Evolutionary conservation across 1,284 basidiomycete genomes (phyloP), one percentile per base, ranked within the genome.

Genomic region (Leccinum subfulvum): DNA sequence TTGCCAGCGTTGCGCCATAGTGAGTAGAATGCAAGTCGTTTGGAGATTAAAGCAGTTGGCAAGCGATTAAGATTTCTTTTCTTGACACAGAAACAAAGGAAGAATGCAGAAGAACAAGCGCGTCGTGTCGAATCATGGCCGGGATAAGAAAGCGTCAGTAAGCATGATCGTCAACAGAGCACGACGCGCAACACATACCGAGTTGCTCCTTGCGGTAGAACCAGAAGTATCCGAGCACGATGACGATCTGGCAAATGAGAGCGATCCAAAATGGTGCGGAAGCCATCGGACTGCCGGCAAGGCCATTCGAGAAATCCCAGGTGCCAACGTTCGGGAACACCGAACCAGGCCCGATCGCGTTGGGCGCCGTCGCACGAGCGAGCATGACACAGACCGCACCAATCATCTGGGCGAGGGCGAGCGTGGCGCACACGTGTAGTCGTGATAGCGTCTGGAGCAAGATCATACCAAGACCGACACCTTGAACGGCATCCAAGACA

Each of bases 381-480:
- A 92, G 77, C 88, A 94, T 94, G 54, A 94, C 91, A 76, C 91
- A 91, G 23, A 92, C 76, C 9, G 90, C 86, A 62, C 90, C 91
- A 65, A 93, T 88, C 67, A 93, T 82, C 69, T 96, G 94, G 3
- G 94, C 87, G 65, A 94, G 89, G 11, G 91, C 93, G 49, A 97
- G 83, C 8, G 94, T 96, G 5, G 92, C 94, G 69, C 94, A 95
- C 39, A 97, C 94, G 71, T 97, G 94, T 23, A 96, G 81, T 68
- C 94, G 90, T 18, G 94, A 96, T 14, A 97, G 79, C 9, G 94
- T 96, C 84, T 95, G 93, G n/a, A 97, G 87, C 16, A 97, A 82
- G 73, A 97, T 96, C 91, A 96, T 92, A 68, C 94, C 94, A 60
- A 97, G 80, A 44, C 94, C 94, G 52, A 96, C 94, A 77, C 94